Conservation (phyloP, 2,329 filamentous ascomycete species). For the Apiospora rasikravindrae region DNA sequence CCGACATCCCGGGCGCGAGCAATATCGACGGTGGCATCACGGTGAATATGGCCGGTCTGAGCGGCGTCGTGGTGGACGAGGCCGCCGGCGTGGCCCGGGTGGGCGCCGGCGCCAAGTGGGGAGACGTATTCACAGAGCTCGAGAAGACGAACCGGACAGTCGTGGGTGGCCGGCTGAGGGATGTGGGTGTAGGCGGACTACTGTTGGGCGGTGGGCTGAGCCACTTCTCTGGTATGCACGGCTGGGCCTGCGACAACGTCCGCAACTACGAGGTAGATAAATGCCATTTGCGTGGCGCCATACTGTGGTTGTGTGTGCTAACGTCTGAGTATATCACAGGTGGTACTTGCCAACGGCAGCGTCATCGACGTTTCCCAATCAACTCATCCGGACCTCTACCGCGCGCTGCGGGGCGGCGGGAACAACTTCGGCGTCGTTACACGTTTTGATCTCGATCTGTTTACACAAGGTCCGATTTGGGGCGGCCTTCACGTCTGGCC, state of each 20-base stretch:
- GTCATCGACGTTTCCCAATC: no score
- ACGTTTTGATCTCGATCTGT: neutral
- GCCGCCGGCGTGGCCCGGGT: conserved; percentile 27
- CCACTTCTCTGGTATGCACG: conserved; percentile 33
- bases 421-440: neutral
- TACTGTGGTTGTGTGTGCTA: no score
- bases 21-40: no score
- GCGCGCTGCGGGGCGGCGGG: neutral
- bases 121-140: conserved; percentile 27
- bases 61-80: conserved; percentile 23
- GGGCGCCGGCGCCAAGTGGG: conserved; percentile 33
- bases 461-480: neutral
- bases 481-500: neutral
- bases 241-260: conserved; percentile 50
- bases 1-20: no score
- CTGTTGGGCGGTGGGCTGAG: conserved; percentile 29
- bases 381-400: no score
- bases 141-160: conserved; percentile 25
- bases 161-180: conserved; percentile 28
- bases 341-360: no score
- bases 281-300: no score
- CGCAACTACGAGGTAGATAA: no score
- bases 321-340: no score
- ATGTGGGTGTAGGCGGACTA: conserved; percentile 32
- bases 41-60: no score